phyloP scores from a whole-genome alignment of 352 stramenopile genomes.

The Stephanocyclus meneghinianus region DNA sequence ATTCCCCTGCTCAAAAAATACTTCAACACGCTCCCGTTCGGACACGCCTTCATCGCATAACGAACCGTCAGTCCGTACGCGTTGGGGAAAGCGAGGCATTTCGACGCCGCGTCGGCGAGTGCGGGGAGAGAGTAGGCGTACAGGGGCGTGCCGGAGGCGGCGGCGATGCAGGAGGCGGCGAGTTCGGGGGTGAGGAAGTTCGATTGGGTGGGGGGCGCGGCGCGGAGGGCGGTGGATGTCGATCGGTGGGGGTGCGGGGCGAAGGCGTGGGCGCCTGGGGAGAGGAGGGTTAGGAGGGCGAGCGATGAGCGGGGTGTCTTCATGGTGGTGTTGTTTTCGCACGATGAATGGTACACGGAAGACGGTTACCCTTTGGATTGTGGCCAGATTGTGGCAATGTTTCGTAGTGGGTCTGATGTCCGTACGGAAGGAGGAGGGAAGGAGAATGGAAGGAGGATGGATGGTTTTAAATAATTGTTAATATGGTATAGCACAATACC shows the following conservation, averaged over 20 bases:
- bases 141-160: slow-evolving; percentile 81
- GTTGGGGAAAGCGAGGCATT: slow-evolving; percentile 86
- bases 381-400: too few relatives aligned
- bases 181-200: slow-evolving; percentile 80
- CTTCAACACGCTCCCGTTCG: slow-evolving; percentile 85
- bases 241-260: slow-evolving; percentile 27
- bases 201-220: slow-evolving; percentile 50
- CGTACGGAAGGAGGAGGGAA: too few relatives aligned
- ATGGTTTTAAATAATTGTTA: too few relatives aligned
- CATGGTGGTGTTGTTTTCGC: not conserved
- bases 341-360: not conserved
- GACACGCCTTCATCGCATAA: slow-evolving; percentile 89
- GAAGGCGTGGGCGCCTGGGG: slow-evolving; percentile 29
- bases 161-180: slow-evolving; percentile 68
- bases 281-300: not conserved
- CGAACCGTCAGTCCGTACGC: slow-evolving; percentile 87
- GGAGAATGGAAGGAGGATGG: too few relatives aligned
- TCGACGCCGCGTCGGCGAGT: slow-evolving; percentile 77
- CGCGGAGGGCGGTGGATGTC: slow-evolving; percentile 16
- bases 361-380: too few relatives aligned
- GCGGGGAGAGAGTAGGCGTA: slow-evolving; percentile 86
- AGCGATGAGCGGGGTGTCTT: not conserved
- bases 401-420: too few relatives aligned
- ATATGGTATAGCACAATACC: too few relatives aligned
- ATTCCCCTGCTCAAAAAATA: slow-evolving; percentile 84